Evolutionary conservation across 2,329 filamentous ascomycete genomes (phyloP), one percentile per base, ranked within the genome.

Genomic region (Leptographium lundbergii): DNA sequence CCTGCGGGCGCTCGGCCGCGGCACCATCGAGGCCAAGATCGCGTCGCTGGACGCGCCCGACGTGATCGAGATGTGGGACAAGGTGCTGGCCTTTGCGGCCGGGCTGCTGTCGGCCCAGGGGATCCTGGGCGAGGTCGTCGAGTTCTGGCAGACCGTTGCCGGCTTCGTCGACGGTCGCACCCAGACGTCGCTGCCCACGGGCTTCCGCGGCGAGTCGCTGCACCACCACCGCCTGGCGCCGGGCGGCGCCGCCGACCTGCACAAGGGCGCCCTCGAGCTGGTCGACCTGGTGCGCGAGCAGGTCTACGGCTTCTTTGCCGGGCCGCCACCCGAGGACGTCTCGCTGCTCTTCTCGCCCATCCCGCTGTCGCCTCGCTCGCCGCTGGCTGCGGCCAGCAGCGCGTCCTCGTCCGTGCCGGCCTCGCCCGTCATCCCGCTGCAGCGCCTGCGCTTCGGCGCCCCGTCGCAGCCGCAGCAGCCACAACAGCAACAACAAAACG

Each of bases 111-210:
- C 90, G 0, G 74, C 85, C 7, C 84, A 86, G 62, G 94, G 94
- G 4, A 79, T 97, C 19, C 76, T 99, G 6, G 91, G 90, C 0
- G 94, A 99, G 70, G 81, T 97, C 1, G 74, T 95, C 22, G 91
- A 95, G 63, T 97, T 96, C 70, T 96, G 92, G 90, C 89, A 95
- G 64, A 94, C 86, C 17, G 86, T 91, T 0, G 86, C 95, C 66
- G 88, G 88, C 0, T 99, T 99, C 69, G 87, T 97, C 60, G 85
- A 90, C 53, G 92, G 91, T 22, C 89, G 82, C 63, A 87, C 88
- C 29, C 92, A 97, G 69, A 84, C 82, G 63, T 82, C 81, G 17
- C 75, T 99, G 58, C 92, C 94, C 0, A 77, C 81, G 48, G 91
- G 90, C 10, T 88, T 90, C 67, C 88, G 92, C 61, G 88, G 87